phyloP scores from a whole-genome alignment of 1,139 yeast genomes.

The Yamadazyma triangularis region DNA sequence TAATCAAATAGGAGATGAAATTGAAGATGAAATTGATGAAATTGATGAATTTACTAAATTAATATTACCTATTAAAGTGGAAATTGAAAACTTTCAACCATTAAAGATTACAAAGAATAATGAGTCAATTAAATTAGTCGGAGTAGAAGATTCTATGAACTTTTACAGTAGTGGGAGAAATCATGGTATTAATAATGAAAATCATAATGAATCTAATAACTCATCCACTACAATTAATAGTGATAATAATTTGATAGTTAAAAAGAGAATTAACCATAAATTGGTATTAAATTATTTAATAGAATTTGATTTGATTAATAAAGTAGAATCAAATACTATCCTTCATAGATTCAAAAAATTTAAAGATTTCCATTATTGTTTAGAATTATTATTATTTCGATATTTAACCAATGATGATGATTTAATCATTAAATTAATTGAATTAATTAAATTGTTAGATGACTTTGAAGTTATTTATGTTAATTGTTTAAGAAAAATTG shows the following conservation, averaged over 20 bases:
- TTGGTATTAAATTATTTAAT: constrained; percentile 36
- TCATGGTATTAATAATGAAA: constrained; percentile 16
- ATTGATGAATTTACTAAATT: constrained; percentile 12
- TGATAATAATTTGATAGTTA: constrained; percentile 15
- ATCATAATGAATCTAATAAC: no score
- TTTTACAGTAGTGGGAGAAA: no score
- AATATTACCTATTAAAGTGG: constrained; percentile 24
- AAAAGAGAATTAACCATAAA: constrained; percentile 25
- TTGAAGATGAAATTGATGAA: constrained; percentile 7
- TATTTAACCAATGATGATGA: constrained; percentile 20
- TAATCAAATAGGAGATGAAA: constrained; percentile 16
- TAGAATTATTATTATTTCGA: constrained; percentile 37
- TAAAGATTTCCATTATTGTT: constrained; percentile 32
- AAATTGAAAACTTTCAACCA: constrained; percentile 27
- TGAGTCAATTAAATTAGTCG: constrained; percentile 24
- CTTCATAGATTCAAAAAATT: constrained; percentile 24
- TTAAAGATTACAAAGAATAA: constrained; percentile 16
- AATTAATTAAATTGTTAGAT: constrained; percentile 25
- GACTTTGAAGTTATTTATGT: constrained; percentile 32
- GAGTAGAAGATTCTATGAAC: constrained; percentile 30
- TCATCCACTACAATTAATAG: constrained; percentile 8
- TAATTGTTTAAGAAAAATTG: constrained; percentile 42
- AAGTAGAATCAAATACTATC: constrained; percentile 14
- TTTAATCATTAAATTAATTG: constrained; percentile 20
- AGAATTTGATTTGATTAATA: constrained; percentile 32